These are phyloP conservation scores for Neurospora tetraspora DNA, from an alignment of 495 filamentous ascomycete genomes.

Conservation along the genomic window DNA sequence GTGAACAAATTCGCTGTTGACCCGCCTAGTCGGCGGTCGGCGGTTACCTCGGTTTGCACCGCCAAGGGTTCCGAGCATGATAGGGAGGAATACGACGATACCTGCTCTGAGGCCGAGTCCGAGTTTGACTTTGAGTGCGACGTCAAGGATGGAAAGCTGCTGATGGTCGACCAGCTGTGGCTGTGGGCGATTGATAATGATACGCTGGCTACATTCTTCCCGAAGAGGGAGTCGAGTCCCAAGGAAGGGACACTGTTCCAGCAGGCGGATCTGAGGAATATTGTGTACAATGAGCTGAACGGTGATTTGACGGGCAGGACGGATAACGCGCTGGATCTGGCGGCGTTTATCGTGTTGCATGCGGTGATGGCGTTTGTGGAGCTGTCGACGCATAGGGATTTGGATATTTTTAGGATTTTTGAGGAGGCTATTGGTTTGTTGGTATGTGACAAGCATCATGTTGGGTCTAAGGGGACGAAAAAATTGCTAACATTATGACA, in stretches of 20 bases:
- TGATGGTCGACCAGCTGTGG: conserved; percentile 67
- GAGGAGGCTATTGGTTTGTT: conserved; percentile 58
- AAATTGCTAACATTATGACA: conserved; percentile 11
- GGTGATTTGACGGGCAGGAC: conserved; percentile 56
- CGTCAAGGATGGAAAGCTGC: conserved; percentile 48
- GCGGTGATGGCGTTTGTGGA: conserved; percentile 54
- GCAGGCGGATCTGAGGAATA: conserved; percentile 51
- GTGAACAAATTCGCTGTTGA: neutral
- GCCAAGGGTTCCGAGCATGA: neutral
- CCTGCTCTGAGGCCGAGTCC: conserved; percentile 8
- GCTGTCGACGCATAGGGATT: conserved; percentile 44
- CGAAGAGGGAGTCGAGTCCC: conserved; percentile 36
- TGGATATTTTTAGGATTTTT: conserved; percentile 57
- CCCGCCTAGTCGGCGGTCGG: neutral
- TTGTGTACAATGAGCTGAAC: conserved; percentile 59
- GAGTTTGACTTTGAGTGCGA: conserved; percentile 21
- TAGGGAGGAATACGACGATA: conserved; percentile 2
- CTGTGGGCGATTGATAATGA: conserved; percentile 53
- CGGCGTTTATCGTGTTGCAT: conserved; percentile 51
- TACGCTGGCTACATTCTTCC: conserved; percentile 51
- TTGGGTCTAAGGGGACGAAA: neutral
- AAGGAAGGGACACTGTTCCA: conserved; percentile 49
- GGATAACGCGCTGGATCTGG: conserved; percentile 52
- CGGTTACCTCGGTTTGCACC: neutral
- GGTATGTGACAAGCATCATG: conserved; percentile 22